These are phyloP conservation scores for Aspergillus nidulans DNA, from an alignment of 495 filamentous ascomycete genomes.

Conservation along the genomic window DNA sequence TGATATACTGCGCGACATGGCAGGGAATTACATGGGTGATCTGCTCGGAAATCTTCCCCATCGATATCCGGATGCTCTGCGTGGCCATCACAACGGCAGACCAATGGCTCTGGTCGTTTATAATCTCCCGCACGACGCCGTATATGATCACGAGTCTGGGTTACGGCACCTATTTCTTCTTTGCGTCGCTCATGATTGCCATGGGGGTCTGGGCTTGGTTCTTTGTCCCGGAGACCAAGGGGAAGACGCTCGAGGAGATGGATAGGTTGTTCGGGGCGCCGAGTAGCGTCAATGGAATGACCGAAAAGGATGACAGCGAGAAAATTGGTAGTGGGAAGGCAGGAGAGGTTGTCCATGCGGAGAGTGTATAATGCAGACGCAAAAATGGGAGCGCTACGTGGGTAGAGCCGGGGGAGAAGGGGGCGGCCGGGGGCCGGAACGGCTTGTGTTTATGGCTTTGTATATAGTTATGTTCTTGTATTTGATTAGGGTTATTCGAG, in stretches of 20 bases:
- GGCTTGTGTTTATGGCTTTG: too few species aligned
- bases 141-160: conserved; percentile 42
- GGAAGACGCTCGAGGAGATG: conserved; percentile 46
- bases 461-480: too few species aligned
- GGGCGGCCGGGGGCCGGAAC: too few species aligned
- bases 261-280: conserved; percentile 24
- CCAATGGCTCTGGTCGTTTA: conserved; percentile 44
- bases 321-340: not conserved
- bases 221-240: conserved; percentile 59
- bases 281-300: not conserved
- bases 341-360: not conserved
- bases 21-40: conserved; percentile 56
- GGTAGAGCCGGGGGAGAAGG: too few species aligned
- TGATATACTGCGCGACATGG: conserved; percentile 59
- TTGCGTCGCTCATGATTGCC: conserved; percentile 28
- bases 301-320: not conserved
- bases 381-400: too few species aligned
- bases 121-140: conserved; percentile 36
- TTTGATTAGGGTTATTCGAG: too few species aligned
- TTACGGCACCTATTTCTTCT: conserved; percentile 49
- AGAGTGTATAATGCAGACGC: not conserved
- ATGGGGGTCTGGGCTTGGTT: conserved; percentile 54
- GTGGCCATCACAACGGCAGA: conserved; percentile 41
- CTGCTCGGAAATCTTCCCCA: conserved; percentile 36
- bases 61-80: conserved; percentile 44